These are phyloP conservation scores for Arctostaphylos glauca DNA, from an alignment of 148 eudicot species.

Conservation along the genomic window DNA sequence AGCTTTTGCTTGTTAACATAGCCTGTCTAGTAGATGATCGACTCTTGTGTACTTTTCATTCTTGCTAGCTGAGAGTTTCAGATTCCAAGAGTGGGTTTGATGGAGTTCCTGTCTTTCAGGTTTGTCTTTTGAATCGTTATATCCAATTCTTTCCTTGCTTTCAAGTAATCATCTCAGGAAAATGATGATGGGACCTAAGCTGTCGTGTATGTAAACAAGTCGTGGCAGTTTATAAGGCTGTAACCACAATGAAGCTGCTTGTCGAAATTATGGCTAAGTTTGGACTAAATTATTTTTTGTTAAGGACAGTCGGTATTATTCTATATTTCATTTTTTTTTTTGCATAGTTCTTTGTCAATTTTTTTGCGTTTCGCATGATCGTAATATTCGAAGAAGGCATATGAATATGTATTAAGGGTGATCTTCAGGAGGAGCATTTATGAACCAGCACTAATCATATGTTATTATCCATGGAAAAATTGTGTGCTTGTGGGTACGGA, in stretches of 20 bases:
- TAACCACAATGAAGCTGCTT: not conserved
- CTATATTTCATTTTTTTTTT: too few relatives aligned
- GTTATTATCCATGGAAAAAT: not conserved
- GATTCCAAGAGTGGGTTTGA: slow-evolving; percentile 67
- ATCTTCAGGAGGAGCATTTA: too few relatives aligned
- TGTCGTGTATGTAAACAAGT: not conserved
- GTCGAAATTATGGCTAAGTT: not conserved
- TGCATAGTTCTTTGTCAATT: too few relatives aligned
- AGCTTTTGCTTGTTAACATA: not conserved
- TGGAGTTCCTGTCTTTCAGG: slow-evolving; percentile 99
- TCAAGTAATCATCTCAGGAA: not conserved
- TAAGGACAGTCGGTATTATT: too few relatives aligned
- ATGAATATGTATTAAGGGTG: too few relatives aligned
- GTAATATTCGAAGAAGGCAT: too few relatives aligned
- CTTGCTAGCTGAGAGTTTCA: slow-evolving; percentile 63
- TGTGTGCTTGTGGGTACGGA: too few relatives aligned
- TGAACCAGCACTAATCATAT: too few relatives aligned
- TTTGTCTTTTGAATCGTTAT: slow-evolving; percentile 16
- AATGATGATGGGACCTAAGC: not conserved
- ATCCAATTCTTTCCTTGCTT: not conserved
- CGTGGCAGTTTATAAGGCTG: not conserved
- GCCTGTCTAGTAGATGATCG: not conserved
- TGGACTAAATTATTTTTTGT: too few relatives aligned
- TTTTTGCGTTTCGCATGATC: too few relatives aligned
- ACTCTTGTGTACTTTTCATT: slow-evolving; percentile 23